phyloP scores from a whole-genome alignment of 2,329 filamentous ascomycete genomes.

The Pyrenochaeta sp. region DNA sequence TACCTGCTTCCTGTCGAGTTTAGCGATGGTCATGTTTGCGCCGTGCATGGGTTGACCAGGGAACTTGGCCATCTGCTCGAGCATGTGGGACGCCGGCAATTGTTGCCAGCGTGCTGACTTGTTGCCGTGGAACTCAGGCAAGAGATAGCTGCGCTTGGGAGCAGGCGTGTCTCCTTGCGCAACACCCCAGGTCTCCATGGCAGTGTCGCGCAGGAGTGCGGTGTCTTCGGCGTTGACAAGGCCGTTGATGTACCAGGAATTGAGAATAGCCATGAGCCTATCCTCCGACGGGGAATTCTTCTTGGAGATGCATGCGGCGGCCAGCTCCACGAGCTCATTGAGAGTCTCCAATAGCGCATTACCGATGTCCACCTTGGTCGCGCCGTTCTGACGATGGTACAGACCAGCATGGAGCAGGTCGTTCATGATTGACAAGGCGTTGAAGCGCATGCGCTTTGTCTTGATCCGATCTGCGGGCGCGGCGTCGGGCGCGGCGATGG shows the following conservation, averaged over 20 bases:
- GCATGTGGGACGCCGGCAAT: slow-evolving; percentile 80
- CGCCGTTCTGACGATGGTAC: slow-evolving; percentile 22
- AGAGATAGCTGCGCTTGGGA: slow-evolving; percentile 68
- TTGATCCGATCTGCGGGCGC: slow-evolving; percentile 52
- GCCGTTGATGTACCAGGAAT: slow-evolving; percentile 72
- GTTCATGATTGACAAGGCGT: slow-evolving; percentile 79
- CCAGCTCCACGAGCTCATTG: slow-evolving; percentile 67
- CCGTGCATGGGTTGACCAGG: slow-evolving; percentile 77
- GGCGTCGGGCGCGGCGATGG: slow-evolving; percentile 50
- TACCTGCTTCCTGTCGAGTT: slow-evolving; percentile 72
- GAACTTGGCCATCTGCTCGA: slow-evolving; percentile 79
- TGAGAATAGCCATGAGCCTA: slow-evolving; percentile 66
- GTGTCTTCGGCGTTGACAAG: slow-evolving; percentile 67
- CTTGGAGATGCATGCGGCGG: slow-evolving; percentile 60
- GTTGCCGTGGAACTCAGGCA: slow-evolving; percentile 82
- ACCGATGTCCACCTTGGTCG: slow-evolving; percentile 16
- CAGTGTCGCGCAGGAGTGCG: slow-evolving; percentile 65
- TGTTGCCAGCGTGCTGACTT: slow-evolving; percentile 78
- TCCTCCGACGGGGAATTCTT: slow-evolving; percentile 70
- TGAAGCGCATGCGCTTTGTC: slow-evolving; percentile 71
- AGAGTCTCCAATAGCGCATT: slow-evolving; percentile 63
- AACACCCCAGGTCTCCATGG: slow-evolving; percentile 54
- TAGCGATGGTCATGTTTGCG: slow-evolving; percentile 65
- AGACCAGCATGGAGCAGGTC: slow-evolving; percentile 70
- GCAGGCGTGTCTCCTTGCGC: slow-evolving; percentile 37